phyloP scores from a whole-genome alignment of 306 rosid genomes.

The Betula pendula region DNA sequence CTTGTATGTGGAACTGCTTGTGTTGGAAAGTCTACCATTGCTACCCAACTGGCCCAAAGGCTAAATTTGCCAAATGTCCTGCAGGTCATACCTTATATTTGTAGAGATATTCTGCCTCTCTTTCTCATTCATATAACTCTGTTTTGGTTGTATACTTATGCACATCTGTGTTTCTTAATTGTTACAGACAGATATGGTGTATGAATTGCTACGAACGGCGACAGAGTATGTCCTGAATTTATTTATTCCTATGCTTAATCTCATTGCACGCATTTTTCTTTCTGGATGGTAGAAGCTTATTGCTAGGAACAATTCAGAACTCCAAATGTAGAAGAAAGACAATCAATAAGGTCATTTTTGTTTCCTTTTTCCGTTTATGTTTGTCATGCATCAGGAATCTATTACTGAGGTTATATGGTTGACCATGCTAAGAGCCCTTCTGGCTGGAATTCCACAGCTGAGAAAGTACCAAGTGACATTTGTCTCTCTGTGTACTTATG shows the following conservation, averaged over 20 bases:
- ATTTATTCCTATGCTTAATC: slow-evolving; percentile 3
- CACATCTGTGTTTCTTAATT: slow-evolving; percentile 30
- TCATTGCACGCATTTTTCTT: background rate
- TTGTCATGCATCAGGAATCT: no score
- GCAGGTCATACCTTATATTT: slow-evolving; percentile 54
- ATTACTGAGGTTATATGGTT: no score
- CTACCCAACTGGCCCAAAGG: slow-evolving; percentile 96
- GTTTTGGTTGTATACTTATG: slow-evolving; percentile 20
- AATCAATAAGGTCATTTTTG: background rate
- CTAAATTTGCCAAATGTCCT: slow-evolving; percentile 93
- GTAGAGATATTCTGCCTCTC: slow-evolving; percentile 10
- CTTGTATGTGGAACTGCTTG: slow-evolving; percentile 99
- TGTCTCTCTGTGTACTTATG: no score
- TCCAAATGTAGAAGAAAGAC: slow-evolving; percentile 20
- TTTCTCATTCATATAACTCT: slow-evolving; percentile 2
- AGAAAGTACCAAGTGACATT: no score
- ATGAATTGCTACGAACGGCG: slow-evolving; percentile 89
- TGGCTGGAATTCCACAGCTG: no score
- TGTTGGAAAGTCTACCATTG: slow-evolving; percentile 96
- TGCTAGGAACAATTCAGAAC: background rate
- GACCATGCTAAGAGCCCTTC: no score
- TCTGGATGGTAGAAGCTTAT: slow-evolving; percentile 15
- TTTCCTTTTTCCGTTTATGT: no score
- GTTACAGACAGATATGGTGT: slow-evolving; percentile 94
- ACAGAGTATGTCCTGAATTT: slow-evolving; percentile 73